Percentiles rank a stretch among this genome's conserved stretches.
Conservation (phyloP, 2,329 filamentous ascomycete species). For the Clarireedia paspali region DNA sequence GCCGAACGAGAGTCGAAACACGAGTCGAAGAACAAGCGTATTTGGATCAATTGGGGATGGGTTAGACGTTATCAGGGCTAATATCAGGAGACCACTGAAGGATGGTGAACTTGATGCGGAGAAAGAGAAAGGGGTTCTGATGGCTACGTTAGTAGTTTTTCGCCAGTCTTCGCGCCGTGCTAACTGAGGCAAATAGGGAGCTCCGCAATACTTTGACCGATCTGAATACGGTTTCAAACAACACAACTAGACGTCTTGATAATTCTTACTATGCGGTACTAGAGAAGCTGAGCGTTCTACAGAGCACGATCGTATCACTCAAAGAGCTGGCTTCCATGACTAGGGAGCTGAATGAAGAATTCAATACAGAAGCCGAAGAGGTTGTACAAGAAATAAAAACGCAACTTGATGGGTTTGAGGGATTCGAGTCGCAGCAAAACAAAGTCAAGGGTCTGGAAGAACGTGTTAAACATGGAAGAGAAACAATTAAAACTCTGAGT, state of each 20-base stretch:
- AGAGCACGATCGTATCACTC: conserved; percentile 55
- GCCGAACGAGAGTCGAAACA: conserved; percentile 36
- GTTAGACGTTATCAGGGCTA: conserved; percentile 6
- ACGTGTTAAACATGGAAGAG: conserved; percentile 52
- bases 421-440: conserved; percentile 57
- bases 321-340: conserved; percentile 60
- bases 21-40: conserved; percentile 38
- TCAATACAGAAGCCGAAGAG: conserved; percentile 50
- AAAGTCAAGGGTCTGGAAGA: conserved; percentile 54
- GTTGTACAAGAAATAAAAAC: conserved; percentile 50
- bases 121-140: conserved; percentile 33
- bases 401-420: conserved; percentile 47
- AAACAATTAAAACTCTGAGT: conserved; percentile 52
- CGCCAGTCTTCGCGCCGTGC: background rate
- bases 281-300: conserved; percentile 58
- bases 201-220: conserved; percentile 44
- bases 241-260: conserved; percentile 59
- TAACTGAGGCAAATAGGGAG: conserved; percentile 32
- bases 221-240: conserved; percentile 52
- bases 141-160: conserved; percentile 34
- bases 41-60: conserved; percentile 23
- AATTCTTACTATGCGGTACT: conserved; percentile 67
- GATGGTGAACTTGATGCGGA: conserved; percentile 37
- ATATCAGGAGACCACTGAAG: conserved; percentile 22
- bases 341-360: conserved; percentile 48